phyloP scores from a whole-genome alignment of 306 rosid species.

The Prunus padus region DNA sequence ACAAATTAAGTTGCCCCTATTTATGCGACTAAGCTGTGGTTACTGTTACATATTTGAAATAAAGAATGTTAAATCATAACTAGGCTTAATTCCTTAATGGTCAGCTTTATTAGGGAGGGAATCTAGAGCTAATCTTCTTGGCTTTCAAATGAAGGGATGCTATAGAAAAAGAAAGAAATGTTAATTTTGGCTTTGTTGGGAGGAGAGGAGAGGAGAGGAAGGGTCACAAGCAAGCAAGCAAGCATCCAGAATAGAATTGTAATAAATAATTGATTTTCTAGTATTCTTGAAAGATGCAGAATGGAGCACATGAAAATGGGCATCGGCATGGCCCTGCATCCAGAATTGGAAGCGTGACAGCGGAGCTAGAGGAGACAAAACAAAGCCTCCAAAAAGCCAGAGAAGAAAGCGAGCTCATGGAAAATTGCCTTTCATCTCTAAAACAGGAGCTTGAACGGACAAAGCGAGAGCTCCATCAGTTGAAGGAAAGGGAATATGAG shows the following conservation, averaged over 20 bases:
- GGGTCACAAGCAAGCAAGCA: conserved; percentile 9
- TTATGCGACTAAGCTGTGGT: neutral
- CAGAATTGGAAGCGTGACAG: conserved; percentile 51
- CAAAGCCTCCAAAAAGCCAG: conserved; percentile 62
- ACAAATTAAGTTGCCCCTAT: conserved; percentile 16
- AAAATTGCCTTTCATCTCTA: conserved; percentile 62
- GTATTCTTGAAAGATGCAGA: conserved; percentile 34
- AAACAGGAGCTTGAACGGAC: conserved; percentile 77
- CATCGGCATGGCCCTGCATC: conserved; percentile 10
- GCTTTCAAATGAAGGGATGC: conserved; percentile 28
- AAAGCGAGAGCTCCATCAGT: conserved; percentile 52
- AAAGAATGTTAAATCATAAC: neutral
- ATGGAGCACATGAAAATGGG: conserved; percentile 40
- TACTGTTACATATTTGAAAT: neutral
- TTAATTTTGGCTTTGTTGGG: neutral
- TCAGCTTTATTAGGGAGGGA: conserved; percentile 24
- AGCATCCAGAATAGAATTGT: neutral
- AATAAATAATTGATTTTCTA: too few species aligned
- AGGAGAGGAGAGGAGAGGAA: neutral
- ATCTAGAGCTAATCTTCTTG: conserved; percentile 14
- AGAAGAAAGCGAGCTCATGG: conserved; percentile 77
- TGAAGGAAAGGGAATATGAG: conserved; percentile 46
- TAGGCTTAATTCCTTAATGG: neutral
- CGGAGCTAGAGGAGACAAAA: conserved; percentile 74
- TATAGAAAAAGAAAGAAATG: neutral